Conservation (phyloP, 2,329 filamentous ascomycete genomes). For the Talaromyces sp. region DNA sequence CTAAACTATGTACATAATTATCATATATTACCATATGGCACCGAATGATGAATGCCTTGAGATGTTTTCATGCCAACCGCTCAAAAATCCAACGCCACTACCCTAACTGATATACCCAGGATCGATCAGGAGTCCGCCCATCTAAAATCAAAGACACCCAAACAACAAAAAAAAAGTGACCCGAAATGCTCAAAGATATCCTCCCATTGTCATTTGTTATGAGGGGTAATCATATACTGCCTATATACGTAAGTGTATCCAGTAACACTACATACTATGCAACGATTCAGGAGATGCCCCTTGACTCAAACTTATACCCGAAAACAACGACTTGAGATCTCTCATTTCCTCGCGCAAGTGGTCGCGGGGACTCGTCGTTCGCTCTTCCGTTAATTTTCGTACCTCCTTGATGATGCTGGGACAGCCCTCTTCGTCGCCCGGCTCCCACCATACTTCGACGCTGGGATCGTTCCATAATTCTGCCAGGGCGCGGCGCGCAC, state of each 20-base stretch:
- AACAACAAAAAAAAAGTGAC: not conserved
- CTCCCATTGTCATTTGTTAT: not conserved
- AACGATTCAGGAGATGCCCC: constrained; percentile 21
- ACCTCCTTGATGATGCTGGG: constrained; percentile 70
- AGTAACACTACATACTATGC: not conserved
- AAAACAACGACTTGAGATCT: constrained; percentile 72
- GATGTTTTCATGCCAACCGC: not conserved
- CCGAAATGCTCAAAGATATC: not conserved
- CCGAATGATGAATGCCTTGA: not conserved
- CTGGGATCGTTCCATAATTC: constrained; percentile 68
- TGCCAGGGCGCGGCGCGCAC: constrained; percentile 70
- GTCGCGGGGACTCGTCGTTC: constrained; percentile 56
- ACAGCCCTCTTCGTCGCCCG: constrained; percentile 73
- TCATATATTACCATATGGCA: not conserved
- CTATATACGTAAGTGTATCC: not conserved
- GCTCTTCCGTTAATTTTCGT: constrained; percentile 75
- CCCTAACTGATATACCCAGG: not conserved
- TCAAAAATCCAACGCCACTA: not conserved
- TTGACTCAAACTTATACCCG: constrained; percentile 56
- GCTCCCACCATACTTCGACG: constrained; percentile 83
- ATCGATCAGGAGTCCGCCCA: not conserved
- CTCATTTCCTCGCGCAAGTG: constrained; percentile 61
- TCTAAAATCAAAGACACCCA: not conserved
- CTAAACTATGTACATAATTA: not conserved
- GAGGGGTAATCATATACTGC: not conserved